phyloP scores from a whole-genome alignment of 768 basidiomycete species.

The Amanita phalloides region DNA sequence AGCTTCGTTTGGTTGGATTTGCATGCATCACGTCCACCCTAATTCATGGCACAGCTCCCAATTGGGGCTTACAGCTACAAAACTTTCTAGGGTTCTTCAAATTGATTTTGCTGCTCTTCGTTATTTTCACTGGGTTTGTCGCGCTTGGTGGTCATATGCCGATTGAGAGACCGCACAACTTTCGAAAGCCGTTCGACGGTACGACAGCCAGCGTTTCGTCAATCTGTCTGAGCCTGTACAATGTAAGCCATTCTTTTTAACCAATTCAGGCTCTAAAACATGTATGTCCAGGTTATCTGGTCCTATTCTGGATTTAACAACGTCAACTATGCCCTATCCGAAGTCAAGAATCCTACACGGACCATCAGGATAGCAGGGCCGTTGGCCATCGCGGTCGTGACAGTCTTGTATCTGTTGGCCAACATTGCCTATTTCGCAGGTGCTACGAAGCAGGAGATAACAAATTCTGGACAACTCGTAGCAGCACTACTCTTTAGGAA shows the following conservation, averaged over 20 bases:
- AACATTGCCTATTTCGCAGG: slow-evolving; percentile 62
- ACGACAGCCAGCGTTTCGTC: slow-evolving; percentile 28
- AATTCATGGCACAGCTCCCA: slow-evolving; percentile 33
- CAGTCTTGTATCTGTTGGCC: slow-evolving; percentile 45
- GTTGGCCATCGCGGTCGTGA: slow-evolving; percentile 41
- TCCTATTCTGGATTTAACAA: slow-evolving; percentile 54
- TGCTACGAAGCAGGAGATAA: slow-evolving; percentile 57
- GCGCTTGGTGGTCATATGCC: not conserved
- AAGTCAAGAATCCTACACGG: slow-evolving; percentile 48
- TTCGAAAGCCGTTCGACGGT: slow-evolving; percentile 1
- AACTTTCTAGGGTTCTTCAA: slow-evolving; percentile 55
- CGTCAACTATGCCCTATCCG: slow-evolving; percentile 57
- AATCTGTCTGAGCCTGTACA: slow-evolving; percentile 43
- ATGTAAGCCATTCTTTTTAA: slow-evolving; percentile 13
- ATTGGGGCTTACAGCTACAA: slow-evolving; percentile 49
- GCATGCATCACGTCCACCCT: slow-evolving; percentile 25
- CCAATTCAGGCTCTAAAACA: not conserved
- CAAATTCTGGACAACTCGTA: slow-evolving; percentile 32
- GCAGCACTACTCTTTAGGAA: slow-evolving; percentile 60
- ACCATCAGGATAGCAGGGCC: slow-evolving; percentile 60
- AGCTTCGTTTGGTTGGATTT: slow-evolving; percentile 24
- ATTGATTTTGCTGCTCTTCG: slow-evolving; percentile 29
- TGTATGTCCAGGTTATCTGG: not conserved
- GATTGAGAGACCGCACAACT: slow-evolving; percentile 12
- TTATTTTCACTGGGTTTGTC: slow-evolving; percentile 29